A percentile compares a stretch with the other conserved stretches of the same genome.
Conservation (phyloP, 1,139 yeast genomes). For the Geotrichum reessii region DNA sequence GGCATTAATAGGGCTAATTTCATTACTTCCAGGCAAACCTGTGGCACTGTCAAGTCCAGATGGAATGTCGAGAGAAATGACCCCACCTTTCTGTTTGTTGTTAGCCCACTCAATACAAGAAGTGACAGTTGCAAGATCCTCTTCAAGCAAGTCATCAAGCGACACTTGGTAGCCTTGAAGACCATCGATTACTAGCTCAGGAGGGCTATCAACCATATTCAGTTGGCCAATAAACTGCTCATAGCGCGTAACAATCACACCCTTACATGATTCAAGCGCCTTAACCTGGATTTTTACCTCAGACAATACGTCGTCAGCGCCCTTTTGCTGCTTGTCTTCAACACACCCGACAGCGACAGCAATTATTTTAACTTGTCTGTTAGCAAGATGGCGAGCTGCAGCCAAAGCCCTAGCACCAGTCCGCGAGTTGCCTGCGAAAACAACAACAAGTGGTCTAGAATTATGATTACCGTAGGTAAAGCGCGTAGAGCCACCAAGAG, state of each 20-base stretch:
- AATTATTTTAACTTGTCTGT: constrained; percentile 66
- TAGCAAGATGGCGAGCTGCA: constrained; percentile 71
- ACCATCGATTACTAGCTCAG: constrained; percentile 74
- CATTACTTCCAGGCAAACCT: constrained; percentile 43
- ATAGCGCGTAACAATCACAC: constrained; percentile 42
- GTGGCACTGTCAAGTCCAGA: constrained; percentile 84
- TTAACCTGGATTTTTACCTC: constrained; percentile 44
- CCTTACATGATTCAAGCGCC: constrained; percentile 53
- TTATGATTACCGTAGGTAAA: constrained; percentile 60
- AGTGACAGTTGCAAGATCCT: constrained; percentile 44
- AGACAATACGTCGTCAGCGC: constrained; percentile 32
- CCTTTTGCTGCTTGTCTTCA: constrained; percentile 18
- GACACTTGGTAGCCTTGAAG: constrained; percentile 77
- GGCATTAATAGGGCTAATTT: constrained; percentile 32
- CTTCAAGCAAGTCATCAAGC: constrained; percentile 47
- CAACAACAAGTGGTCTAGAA: constrained; percentile 69
- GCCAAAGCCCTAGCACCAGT: constrained; percentile 75
- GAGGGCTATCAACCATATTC: constrained; percentile 58
- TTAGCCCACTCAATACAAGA: constrained; percentile 67
- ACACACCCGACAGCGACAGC: constrained; percentile 44
- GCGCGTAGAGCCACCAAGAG: constrained; percentile 65
- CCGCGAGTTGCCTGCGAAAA: constrained; percentile 66
- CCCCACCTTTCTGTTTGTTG: constrained; percentile 43
- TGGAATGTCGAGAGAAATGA: constrained; percentile 74
- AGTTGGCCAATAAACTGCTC: constrained; percentile 37